These are phyloP conservation scores for Neltuma alba DNA, from an alignment of 306 rosid genomes.

Conservation along the genomic window DNA sequence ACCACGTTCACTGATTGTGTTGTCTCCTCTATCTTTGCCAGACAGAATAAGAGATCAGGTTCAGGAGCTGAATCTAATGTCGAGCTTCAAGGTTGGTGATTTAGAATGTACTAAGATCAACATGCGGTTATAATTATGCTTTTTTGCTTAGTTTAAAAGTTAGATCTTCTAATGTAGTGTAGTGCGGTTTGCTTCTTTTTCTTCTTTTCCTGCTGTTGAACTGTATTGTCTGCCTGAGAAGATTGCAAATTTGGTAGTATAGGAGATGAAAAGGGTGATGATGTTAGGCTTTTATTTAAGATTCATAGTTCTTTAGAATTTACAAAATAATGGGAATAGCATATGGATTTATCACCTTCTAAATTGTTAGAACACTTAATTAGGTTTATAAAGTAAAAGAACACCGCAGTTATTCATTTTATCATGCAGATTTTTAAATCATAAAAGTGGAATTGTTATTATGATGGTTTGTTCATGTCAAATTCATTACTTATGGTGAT, in stretches of 20 bases:
- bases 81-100: conserved; percentile 53
- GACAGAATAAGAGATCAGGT: not conserved
- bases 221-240: not conserved
- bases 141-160: too few relatives aligned
- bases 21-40: conserved; percentile 45
- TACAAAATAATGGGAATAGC: not conserved
- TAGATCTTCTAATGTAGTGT: not conserved
- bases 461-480: conserved; percentile 12
- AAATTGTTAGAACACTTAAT: not conserved
- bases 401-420: not conserved
- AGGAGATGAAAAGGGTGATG: not conserved
- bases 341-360: not conserved
- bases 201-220: not conserved
- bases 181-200: not conserved
- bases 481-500: not conserved
- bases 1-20: conserved; percentile 65
- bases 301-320: not conserved
- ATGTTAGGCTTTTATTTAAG: not conserved
- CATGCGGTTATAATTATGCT: too few relatives aligned
- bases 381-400: not conserved
- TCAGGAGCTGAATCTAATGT: conserved; percentile 29
- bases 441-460: not conserved
- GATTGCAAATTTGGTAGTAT: conserved; percentile 1
- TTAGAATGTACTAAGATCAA: too few relatives aligned
- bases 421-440: not conserved